Conservation (phyloP, 1,284 basidiomycete species). For the Cystobasidiaceae sp. region DNA sequence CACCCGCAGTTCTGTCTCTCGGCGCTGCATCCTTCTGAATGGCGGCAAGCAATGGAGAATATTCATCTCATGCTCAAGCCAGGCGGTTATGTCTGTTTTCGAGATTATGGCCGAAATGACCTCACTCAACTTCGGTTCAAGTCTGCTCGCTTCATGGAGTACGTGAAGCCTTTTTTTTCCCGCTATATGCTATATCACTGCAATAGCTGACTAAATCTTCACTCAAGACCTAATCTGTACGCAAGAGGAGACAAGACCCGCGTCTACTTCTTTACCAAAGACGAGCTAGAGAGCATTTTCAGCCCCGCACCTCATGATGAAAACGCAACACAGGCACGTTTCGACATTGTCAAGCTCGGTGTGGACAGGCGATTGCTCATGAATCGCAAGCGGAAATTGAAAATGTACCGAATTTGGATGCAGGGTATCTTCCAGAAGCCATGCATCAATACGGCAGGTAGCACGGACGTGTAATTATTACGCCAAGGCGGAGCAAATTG, state of each 20-base stretch:
- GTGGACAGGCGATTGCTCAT: constrained; percentile 83
- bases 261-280: constrained; percentile 88
- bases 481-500: too few relatives aligned
- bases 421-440: constrained; percentile 37
- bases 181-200: too few relatives aligned
- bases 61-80: constrained; percentile 82
- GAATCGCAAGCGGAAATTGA: constrained; percentile 82
- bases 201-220: too few relatives aligned
- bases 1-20: constrained; percentile 84
- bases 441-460: too few relatives aligned
- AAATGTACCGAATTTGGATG: constrained; percentile 70
- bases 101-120: constrained; percentile 95
- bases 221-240: constrained; percentile 81
- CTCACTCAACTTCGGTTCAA: constrained; percentile 91
- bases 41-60: constrained; percentile 78
- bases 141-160: constrained; percentile 67
- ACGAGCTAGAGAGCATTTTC: constrained; percentile 50
- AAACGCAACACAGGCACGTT: constrained; percentile 43
- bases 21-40: constrained; percentile 89
- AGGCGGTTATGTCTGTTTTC: constrained; percentile 72
- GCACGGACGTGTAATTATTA: too few relatives aligned
- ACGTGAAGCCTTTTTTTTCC: too few relatives aligned
- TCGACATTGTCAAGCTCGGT: constrained; percentile 68
- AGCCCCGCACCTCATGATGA: neutral
- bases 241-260: constrained; percentile 93